Evolutionary conservation across 441 rosid genomes (phyloP), one percentile per base, ranked within the genome.

Genomic region (Arabidopsis hybrid): DNA sequence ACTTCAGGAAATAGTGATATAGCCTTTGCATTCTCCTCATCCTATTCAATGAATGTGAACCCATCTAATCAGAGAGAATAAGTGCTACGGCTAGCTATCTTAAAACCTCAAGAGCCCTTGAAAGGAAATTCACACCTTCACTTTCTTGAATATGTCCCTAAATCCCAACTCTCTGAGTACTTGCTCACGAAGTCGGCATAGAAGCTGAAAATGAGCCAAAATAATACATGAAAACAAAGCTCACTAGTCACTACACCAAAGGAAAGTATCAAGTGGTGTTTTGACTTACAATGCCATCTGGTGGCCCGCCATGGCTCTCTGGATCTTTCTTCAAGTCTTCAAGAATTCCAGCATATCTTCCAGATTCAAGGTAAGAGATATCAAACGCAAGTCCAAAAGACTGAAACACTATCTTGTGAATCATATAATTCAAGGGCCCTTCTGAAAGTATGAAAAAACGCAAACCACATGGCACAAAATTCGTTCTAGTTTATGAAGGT

Each of bases 61-160:
- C 40, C 50, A 39, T 47, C 42, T 46, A 52, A 53, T 13, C 45
- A 61, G 46, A 39, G 32, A 39, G 62, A 39, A 1, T 3, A 55
- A 60, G 71, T 8, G 51, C 65, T 18, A 18, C 21, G 1, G 21
- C 21, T 39, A 2, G 13, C 31, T 52, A 43, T 61, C 50, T 43
- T 3, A 1, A 75, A 61, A 43, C 63, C 14, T 51, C 11, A 51
- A 53, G 43, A 60, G 9, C 38, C 38, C 12, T 52, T 18, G 35
- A 45, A 43, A 45, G 11, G 13, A 39, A 47, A 49, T 38, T 67
- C 83, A 74, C 57, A 90, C 99, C 96, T 95, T 95, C 52, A 95
- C 96, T 88, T 86, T 90, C 85, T 95, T 95, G 87, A 93, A 95
- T 80, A 95, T 95, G 83, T 95, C 99, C 60, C 78, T 79, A 62